A percentile compares a stretch with the other conserved stretches of the same genome.
phyloP scores from a whole-genome alignment of 805 yeast species.

The Lachancea thermotolerans region DNA sequence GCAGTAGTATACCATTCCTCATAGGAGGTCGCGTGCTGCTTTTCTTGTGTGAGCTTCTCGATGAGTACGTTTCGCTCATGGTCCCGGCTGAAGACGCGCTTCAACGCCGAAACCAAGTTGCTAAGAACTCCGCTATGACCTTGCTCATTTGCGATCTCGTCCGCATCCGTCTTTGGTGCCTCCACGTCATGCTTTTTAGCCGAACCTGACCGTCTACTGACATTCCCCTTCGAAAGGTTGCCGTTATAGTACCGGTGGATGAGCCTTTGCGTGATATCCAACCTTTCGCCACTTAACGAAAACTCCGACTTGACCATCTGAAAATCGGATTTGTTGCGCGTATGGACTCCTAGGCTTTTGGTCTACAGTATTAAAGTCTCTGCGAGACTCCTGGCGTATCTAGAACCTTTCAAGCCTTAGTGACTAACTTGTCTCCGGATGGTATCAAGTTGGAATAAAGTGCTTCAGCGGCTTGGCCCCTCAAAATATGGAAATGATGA shows the following conservation, averaged over 20 bases:
- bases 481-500: neutral
- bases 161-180: neutral
- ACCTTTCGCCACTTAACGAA: conserved; percentile 2
- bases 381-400: too few species aligned
- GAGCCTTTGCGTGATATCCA: conserved; percentile 17
- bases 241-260: conserved; percentile 15
- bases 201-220: neutral
- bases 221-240: neutral
- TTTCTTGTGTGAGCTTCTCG: conserved; percentile 36
- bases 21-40: conserved; percentile 44
- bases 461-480: neutral
- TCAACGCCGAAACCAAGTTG: neutral
- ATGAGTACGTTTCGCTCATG: conserved; percentile 33
- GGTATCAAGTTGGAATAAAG: neutral
- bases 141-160: neutral
- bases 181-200: neutral
- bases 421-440: too few species aligned
- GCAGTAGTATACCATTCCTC: conserved; percentile 65
- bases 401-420: too few species aligned
- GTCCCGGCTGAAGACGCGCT: conserved; percentile 13
- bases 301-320: conserved; percentile 4
- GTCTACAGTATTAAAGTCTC: too few species aligned
- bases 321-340: neutral
- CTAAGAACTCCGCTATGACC: conserved; percentile 1
- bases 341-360: too few species aligned